Evolutionary conservation across 805 yeast species (phyloP).

Genomic region (Yamadazyma olivae): DNA sequence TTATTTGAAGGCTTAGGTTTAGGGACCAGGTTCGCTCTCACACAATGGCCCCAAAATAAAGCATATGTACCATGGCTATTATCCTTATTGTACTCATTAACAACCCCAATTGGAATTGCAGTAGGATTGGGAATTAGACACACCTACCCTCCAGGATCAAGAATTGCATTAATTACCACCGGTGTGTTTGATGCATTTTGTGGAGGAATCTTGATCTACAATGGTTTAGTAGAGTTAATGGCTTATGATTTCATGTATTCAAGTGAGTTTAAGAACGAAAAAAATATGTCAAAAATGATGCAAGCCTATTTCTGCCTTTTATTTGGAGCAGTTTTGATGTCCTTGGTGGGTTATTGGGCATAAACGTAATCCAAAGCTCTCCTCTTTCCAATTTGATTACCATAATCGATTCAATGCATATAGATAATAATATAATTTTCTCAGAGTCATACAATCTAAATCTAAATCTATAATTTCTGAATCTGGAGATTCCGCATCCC

Average conservation of each 20-base stretch:
- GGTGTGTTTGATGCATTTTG: constrained; percentile 35
- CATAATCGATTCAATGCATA: too few relatives aligned
- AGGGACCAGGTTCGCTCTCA: constrained; percentile 58
- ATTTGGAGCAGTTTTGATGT: constrained; percentile 30
- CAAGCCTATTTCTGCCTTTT: constrained; percentile 21
- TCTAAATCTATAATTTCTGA: too few relatives aligned
- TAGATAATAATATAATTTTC: too few relatives aligned
- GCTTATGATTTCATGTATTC: constrained; percentile 38
- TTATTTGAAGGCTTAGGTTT: constrained; percentile 80
- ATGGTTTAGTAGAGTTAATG: constrained; percentile 37
- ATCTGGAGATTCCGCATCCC: too few relatives aligned
- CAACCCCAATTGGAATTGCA: constrained; percentile 34
- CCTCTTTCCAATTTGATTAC: too few relatives aligned
- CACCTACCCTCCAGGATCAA: constrained; percentile 30
- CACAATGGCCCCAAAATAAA: constrained; percentile 29
- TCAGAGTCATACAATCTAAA: too few relatives aligned
- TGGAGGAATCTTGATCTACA: constrained; percentile 33
- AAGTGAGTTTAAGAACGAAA: constrained; percentile 18
- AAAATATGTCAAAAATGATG: constrained; percentile 15
- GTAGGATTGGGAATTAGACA: constrained; percentile 34
- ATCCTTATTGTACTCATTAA: constrained; percentile 25
- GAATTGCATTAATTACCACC: constrained; percentile 28
- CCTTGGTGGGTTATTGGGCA: constrained; percentile 34
- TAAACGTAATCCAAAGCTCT: constrained; percentile 7
- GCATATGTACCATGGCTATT: constrained; percentile 31